phyloP scores from a whole-genome alignment of 345 rosid genomes.

The Geranium rotundifolium region DNA sequence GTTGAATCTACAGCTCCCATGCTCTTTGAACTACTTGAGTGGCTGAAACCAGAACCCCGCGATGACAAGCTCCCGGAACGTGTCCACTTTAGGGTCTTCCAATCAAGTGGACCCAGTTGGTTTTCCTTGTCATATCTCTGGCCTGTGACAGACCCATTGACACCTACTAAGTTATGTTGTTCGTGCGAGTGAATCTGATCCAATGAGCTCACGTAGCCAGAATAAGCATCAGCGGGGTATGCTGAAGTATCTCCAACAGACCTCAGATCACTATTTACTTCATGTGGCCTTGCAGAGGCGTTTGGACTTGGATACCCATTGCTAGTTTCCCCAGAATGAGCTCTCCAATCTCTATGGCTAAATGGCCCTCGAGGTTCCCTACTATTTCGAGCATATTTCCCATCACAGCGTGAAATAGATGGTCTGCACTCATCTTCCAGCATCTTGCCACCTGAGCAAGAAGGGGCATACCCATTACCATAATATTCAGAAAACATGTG shows the following conservation, averaged over 20 bases:
- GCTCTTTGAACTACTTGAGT: constrained; percentile 73
- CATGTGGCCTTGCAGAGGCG: constrained; percentile 36
- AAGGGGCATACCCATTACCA: constrained; percentile 41
- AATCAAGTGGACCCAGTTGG: constrained; percentile 37
- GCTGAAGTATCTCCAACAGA: constrained; percentile 45
- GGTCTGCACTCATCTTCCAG: constrained; percentile 39
- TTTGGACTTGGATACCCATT: constrained; percentile 53
- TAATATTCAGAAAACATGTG: constrained; percentile 46
- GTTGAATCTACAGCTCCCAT: constrained; percentile 47
- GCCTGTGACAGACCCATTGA: constrained; percentile 30
- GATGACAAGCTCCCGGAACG: constrained; percentile 66
- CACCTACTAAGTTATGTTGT: constrained; percentile 31
- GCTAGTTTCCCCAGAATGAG: constrained; percentile 40
- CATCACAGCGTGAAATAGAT: constrained; percentile 39
- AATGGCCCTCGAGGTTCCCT: constrained; percentile 47
- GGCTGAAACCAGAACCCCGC: constrained; percentile 60
- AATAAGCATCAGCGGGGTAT: constrained; percentile 25
- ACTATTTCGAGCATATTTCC: constrained; percentile 40
- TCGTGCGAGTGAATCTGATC: constrained; percentile 23
- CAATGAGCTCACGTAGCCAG: constrained; percentile 33
- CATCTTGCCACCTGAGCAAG: constrained; percentile 40
- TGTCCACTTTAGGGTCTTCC: constrained; percentile 60
- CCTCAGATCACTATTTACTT: constrained; percentile 34
- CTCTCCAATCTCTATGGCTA: constrained; percentile 43
- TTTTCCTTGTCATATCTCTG: constrained; percentile 36